Conservation (phyloP, 1,284 basidiomycete species). For the Ceratobasidium sp. region DNA sequence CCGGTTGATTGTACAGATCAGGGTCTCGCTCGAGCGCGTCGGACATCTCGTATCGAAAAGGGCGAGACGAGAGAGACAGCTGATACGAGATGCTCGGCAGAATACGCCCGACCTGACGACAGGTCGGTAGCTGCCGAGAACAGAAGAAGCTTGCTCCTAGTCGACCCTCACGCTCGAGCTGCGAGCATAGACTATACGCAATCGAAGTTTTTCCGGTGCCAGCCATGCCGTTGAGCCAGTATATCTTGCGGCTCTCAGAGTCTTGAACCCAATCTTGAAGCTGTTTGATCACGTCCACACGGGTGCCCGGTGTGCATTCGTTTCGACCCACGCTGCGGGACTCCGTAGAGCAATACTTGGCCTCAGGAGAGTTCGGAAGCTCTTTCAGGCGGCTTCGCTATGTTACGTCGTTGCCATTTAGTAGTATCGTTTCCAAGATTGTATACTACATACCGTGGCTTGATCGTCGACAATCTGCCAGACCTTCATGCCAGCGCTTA, state of each 20-base stretch:
- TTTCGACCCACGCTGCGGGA: no score
- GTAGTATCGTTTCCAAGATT: neutral
- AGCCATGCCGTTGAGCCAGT: neutral
- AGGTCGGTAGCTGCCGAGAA: slow-evolving; percentile 8
- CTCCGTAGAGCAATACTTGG: neutral
- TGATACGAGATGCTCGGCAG: slow-evolving; percentile 20
- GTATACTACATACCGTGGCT: neutral
- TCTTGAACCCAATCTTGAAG: neutral
- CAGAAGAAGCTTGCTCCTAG: slow-evolving; percentile 28
- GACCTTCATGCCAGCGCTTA: neutral
- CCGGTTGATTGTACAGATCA: neutral
- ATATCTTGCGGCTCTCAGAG: neutral
- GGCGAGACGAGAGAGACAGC: neutral
- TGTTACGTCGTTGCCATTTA: no score
- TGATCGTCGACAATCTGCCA: neutral
- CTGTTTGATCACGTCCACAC: neutral
- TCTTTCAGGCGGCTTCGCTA: neutral
- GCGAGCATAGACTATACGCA: slow-evolving; percentile 5
- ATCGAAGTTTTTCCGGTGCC: neutral
- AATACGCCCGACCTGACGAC: neutral
- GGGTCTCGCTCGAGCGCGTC: neutral
- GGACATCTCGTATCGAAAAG: neutral
- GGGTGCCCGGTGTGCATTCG: no score
- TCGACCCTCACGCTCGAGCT: neutral
- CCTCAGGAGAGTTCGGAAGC: neutral